Evolutionary conservation across 257 asterid species (phyloP).

Genomic region (Craterostigma plantagineum): DNA sequence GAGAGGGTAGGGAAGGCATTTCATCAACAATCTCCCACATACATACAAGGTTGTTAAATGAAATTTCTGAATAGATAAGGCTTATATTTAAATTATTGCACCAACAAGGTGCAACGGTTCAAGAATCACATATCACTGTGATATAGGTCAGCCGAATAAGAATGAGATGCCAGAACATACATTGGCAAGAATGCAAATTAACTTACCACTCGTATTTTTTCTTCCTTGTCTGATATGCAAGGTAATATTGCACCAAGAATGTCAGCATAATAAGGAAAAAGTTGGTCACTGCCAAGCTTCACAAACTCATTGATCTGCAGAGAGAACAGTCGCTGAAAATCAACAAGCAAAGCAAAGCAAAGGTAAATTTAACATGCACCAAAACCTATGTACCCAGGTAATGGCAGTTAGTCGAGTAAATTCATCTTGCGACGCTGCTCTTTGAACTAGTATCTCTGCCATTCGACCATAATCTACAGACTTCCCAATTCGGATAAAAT

Average conservation of each 20-base stretch:
- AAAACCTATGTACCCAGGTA: conserved; percentile 82
- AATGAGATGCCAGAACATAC: too few species aligned
- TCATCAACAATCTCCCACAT: background rate
- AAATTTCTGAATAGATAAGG: too few species aligned
- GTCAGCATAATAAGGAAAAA: conserved; percentile 92
- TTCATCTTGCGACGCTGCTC: conserved; percentile 91
- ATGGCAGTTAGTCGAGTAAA: conserved; percentile 92
- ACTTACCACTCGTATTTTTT: conserved; percentile 89
- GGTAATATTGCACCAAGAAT: conserved; percentile 94
- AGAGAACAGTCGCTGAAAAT: conserved; percentile 10
- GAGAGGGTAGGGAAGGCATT: background rate
- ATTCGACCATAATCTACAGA: conserved; percentile 99
- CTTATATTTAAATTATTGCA: too few species aligned
- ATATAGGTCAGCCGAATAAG: too few species aligned
- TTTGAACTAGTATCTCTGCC: conserved; percentile 96
- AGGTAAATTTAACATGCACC: background rate
- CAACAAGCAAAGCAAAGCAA: conserved; percentile 12
- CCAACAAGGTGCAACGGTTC: too few species aligned
- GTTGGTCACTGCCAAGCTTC: conserved; percentile 98
- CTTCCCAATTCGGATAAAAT: conserved; percentile 43
- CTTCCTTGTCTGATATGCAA: conserved; percentile 97
- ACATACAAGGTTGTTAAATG: too few species aligned
- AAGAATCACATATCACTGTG: too few species aligned
- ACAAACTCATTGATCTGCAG: conserved; percentile 90
- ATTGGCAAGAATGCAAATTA: background rate